Percentiles rank a stretch among this genome's conserved stretches.
phyloP scores from a whole-genome alignment of 345 rosid genomes.

The Corchorus olitorius region DNA sequence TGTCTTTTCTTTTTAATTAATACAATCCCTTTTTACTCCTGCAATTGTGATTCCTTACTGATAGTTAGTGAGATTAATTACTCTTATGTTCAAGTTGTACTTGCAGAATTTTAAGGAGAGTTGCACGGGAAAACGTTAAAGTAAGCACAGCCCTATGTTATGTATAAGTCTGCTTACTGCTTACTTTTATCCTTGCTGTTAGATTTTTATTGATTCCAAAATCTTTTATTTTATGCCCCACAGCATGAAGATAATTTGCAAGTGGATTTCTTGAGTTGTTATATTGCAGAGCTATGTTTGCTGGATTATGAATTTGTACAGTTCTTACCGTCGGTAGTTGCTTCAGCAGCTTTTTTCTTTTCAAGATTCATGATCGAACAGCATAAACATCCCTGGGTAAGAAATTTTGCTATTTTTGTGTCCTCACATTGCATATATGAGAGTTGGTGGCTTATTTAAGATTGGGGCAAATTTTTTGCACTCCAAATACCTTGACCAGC shows the following conservation, averaged over 20 bases:
- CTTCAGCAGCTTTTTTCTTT: conserved; percentile 65
- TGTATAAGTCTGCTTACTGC: neutral
- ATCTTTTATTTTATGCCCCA: neutral
- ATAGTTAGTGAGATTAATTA: neutral
- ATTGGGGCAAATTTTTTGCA: neutral
- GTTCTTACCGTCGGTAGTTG: conserved; percentile 59
- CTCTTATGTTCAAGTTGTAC: conserved; percentile 7
- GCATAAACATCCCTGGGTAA: conserved; percentile 65
- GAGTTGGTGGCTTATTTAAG: neutral
- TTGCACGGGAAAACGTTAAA: conserved; percentile 45
- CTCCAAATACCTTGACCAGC: neutral
- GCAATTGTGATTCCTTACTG: neutral
- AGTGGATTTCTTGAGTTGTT: conserved; percentile 54
- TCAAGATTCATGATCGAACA: conserved; percentile 44
- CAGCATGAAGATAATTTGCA: neutral
- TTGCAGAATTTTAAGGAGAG: conserved; percentile 46
- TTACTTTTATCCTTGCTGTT: neutral
- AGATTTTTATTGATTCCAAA: neutral
- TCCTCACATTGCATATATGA: neutral
- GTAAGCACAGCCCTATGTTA: conserved; percentile 27
- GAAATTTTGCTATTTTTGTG: conserved; percentile 10
- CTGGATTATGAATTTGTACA: conserved; percentile 53
- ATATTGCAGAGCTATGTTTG: conserved; percentile 65
- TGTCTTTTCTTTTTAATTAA: neutral
- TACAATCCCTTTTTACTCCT: neutral